A percentile compares a stretch with the other conserved stretches of the same genome.
These are phyloP conservation scores for Sporothrix protearum DNA, from an alignment of 2,329 filamentous ascomycete species.

Conservation along the genomic window DNA sequence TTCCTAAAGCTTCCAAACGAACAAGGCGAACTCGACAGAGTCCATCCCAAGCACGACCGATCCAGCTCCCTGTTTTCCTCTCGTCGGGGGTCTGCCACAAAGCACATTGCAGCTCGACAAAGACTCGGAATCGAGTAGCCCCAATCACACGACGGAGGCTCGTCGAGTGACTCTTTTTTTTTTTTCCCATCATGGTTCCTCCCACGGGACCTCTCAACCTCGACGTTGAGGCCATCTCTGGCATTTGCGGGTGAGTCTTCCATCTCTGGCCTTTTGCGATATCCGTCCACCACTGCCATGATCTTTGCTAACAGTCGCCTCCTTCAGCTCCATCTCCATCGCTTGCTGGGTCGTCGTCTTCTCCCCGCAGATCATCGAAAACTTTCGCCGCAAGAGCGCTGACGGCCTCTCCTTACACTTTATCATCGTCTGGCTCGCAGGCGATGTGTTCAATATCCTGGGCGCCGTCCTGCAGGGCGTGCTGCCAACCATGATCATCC, in stretches of 20 bases:
- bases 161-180: not conserved
- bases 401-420: constrained; percentile 56
- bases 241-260: constrained; percentile 71
- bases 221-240: constrained; percentile 85
- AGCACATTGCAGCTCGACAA: not conserved
- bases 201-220: constrained; percentile 61
- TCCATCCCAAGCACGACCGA: not conserved
- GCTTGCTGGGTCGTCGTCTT: constrained; percentile 98
- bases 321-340: constrained; percentile 72
- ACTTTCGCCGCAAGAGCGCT: constrained; percentile 31
- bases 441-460: constrained; percentile 54
- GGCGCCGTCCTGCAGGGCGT: constrained; percentile 55
- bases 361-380: constrained; percentile 75
- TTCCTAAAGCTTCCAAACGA: not conserved
- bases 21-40: not conserved
- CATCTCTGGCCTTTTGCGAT: not conserved
- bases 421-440: constrained; percentile 85
- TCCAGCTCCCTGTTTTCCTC: not conserved
- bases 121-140: not conserved
- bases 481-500: constrained; percentile 73
- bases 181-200: constrained; percentile 46
- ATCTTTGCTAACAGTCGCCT: constrained; percentile 20
- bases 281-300: not conserved
- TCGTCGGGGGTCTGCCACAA: not conserved
- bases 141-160: not conserved